These are phyloP conservation scores for Neophaeococcomyces aloes DNA, from an alignment of 2,329 filamentous ascomycete species.

Conservation along the genomic window DNA sequence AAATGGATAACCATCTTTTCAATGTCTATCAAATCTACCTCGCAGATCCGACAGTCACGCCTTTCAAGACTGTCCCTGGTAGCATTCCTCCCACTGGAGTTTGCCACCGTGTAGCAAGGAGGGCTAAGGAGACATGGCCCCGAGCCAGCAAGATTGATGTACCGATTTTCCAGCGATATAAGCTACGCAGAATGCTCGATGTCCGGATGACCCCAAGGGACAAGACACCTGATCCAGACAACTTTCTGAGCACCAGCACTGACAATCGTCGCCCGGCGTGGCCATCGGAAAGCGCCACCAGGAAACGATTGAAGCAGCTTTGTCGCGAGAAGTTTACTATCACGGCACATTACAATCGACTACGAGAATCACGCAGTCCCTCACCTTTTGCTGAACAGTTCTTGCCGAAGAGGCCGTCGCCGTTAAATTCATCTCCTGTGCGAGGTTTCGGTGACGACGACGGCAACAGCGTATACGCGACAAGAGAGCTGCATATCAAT, in stretches of 20 bases:
- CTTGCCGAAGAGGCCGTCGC: slow-evolving; percentile 23
- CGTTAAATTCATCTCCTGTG: slow-evolving; percentile 8
- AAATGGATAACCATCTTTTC: slow-evolving; percentile 58
- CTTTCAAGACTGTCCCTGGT: slow-evolving; percentile 56
- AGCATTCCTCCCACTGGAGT: slow-evolving; percentile 54
- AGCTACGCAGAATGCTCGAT: slow-evolving; percentile 21
- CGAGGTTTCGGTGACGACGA: slow-evolving; percentile 11
- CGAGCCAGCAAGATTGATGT: slow-evolving; percentile 24
- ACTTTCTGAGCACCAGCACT: slow-evolving; percentile 18
- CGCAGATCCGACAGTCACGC: slow-evolving; percentile 55
- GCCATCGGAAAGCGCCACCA: slow-evolving; percentile 49
- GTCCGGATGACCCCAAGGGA: slow-evolving; percentile 11
- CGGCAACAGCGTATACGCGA: slow-evolving; percentile 27
- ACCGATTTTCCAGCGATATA: slow-evolving; percentile 19
- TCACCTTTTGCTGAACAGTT: slow-evolving; percentile 43
- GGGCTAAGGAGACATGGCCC: slow-evolving; percentile 52
- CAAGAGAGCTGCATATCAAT: slow-evolving; percentile 36
- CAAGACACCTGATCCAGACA: slow-evolving; percentile 20
- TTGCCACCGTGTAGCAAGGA: slow-evolving; percentile 51
- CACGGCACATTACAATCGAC: slow-evolving; percentile 53
- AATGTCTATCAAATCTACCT: slow-evolving; percentile 55
- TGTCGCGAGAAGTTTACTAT: slow-evolving; percentile 53
- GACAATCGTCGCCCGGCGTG: slow-evolving; percentile 34
- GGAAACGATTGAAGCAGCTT: slow-evolving; percentile 47
- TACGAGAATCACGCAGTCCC: slow-evolving; percentile 50